phyloP scores from a whole-genome alignment of 129 eudicot species.

The Kitagawia praeruptora region DNA sequence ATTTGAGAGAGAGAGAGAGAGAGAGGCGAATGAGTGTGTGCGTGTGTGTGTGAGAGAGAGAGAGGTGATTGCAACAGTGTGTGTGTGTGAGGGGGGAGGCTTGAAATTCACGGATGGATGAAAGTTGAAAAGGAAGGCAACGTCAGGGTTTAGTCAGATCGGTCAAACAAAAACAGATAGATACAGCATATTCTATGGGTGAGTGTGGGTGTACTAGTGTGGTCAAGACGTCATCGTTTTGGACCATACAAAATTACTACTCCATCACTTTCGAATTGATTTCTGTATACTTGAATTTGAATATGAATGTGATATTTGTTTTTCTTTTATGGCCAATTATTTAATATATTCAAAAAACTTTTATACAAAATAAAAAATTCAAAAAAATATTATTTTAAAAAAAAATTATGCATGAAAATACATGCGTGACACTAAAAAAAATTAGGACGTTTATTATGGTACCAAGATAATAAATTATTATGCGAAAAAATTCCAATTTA shows the following conservation, averaged over 20 bases:
- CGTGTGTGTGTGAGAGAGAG: too few species aligned
- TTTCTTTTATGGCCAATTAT: too few species aligned
- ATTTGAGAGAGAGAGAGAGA: too few species aligned
- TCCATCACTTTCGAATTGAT: neutral
- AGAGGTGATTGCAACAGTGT: neutral
- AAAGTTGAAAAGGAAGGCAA: slow-evolving; percentile 11
- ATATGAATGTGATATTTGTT: neutral
- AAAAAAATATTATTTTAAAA: too few species aligned
- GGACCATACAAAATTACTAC: neutral
- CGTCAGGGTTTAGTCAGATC: slow-evolving; percentile 15
- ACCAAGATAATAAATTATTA: too few species aligned
- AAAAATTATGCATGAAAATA: too few species aligned
- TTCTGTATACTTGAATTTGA: neutral
- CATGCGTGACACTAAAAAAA: too few species aligned
- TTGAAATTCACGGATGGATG: slow-evolving; percentile 12
- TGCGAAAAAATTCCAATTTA: too few species aligned
- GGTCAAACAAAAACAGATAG: slow-evolving; percentile 15
- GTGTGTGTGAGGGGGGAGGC: slow-evolving; percentile 2
- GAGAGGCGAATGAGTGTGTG: too few species aligned
- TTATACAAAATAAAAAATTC: too few species aligned
- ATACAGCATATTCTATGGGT: slow-evolving; percentile 5
- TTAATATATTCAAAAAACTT: too few species aligned
- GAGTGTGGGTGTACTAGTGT: neutral
- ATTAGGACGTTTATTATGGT: too few species aligned
- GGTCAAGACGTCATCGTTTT: neutral